Base-by-base conservation (phyloP, 2,329 filamentous ascomycete genomes). In the Hysterium pulicare region DNA sequence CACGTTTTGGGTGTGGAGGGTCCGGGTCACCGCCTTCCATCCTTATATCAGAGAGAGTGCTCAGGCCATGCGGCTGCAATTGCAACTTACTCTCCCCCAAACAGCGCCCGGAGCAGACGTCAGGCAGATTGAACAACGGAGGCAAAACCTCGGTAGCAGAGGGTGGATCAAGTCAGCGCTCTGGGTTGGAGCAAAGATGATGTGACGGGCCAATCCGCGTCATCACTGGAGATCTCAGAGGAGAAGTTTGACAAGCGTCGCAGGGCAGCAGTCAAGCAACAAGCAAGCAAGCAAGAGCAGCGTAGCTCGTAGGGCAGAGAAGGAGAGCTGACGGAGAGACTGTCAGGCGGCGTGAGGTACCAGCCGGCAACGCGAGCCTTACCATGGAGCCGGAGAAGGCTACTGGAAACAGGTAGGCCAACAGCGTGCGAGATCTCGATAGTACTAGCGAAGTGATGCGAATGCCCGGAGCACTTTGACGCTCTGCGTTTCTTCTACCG, bases 1-100 rank as follows among this genome's bases (percentile, higher is more conserved):
- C 55, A 53, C 61, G 61, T 53, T 67, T 67, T 41, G 62, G 57
- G 55, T 53, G 53, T 50, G 59, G 59, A 61, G 60, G 59, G 58
- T 64, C 59, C 56, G 59, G 61, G 61, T 66, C 62, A 51, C 46
- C 55, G 48, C 47, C 44, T 47, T 62, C 62, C 62, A 67, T 67
- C 47, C 58, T 67, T 63, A 64, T 53, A 61, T 59, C 59, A 59
- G 54, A 51, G 49, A 46, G 46, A 48, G 56, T 58, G 64, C 64
- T 66, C 56, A 66, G 62, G 62, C 64, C 64, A 67, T 67, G 62
- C 62, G 62, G 56, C 55, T 59, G 54, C 58, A 43, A 51, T 16
- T 16, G 23, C 20, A 20, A 30, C 10, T 16, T 22, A 17, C 13
- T 23, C 6, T 31, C 16, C 31, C 23, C 50, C 53, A 54, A 56